Percentiles rank a stretch among this genome's conserved stretches.
phyloP scores from a whole-genome alignment of 305 asterid species.

The Lippia alba region DNA sequence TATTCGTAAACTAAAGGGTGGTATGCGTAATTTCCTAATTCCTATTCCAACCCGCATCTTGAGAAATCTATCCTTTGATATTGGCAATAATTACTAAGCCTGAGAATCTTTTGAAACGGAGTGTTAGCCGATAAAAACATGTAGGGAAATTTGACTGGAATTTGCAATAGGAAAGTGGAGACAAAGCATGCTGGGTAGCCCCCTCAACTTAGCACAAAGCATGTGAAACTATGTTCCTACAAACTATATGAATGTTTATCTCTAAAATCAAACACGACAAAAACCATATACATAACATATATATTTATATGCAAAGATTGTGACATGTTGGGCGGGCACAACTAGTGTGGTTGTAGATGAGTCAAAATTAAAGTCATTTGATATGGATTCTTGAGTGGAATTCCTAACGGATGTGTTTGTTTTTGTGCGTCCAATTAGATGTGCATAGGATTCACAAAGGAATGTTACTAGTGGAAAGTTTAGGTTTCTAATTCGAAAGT shows the following conservation, averaged over 20 bases:
- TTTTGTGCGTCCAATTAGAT: conserved; percentile 27
- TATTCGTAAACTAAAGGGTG: too few relatives aligned
- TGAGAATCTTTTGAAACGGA: neutral
- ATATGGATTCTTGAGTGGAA: conserved; percentile 26
- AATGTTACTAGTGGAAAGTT: too few relatives aligned
- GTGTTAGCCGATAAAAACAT: neutral
- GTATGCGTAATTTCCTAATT: too few relatives aligned
- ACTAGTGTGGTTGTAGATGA: conserved; percentile 26
- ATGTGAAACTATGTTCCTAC: neutral
- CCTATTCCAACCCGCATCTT: too few relatives aligned
- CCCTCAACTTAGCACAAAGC: conserved; percentile 18
- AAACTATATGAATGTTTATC: neutral
- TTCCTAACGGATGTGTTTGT: neutral
- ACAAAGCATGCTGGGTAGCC: conserved; percentile 36
- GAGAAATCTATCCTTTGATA: neutral
- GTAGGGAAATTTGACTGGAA: neutral
- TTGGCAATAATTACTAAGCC: conserved; percentile 5
- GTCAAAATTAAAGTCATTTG: conserved; percentile 21
- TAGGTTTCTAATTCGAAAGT: too few relatives aligned
- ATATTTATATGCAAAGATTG: neutral
- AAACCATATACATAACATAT: conserved; percentile 7
- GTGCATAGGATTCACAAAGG: too few relatives aligned
- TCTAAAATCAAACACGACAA: conserved; percentile 23
- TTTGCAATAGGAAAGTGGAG: conserved; percentile 19
- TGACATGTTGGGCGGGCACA: conserved; percentile 6